These are phyloP conservation scores for Botrytis byssoidea DNA, from an alignment of 2,329 filamentous ascomycete species.

Conservation along the genomic window DNA sequence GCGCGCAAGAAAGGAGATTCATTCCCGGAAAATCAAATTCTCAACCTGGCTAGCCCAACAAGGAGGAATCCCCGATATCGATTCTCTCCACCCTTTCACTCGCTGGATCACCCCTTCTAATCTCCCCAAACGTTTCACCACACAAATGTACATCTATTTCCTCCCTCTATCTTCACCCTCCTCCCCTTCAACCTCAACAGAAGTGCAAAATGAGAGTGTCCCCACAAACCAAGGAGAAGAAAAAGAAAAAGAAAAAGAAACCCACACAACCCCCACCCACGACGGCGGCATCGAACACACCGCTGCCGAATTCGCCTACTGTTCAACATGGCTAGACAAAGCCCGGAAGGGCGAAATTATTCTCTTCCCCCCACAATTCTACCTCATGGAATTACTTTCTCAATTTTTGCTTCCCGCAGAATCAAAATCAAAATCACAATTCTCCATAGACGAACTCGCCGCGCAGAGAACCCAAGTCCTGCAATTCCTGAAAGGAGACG, in stretches of 20 bases:
- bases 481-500: slow-evolving; percentile 49
- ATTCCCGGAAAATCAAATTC: neutral
- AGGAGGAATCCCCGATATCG: slow-evolving; percentile 39
- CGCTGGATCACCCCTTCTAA: slow-evolving; percentile 83
- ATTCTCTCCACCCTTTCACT: slow-evolving; percentile 75
- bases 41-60: neutral
- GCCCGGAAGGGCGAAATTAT: slow-evolving; percentile 68
- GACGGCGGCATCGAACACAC: slow-evolving; percentile 68
- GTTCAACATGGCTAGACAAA: slow-evolving; percentile 65
- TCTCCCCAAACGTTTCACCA: slow-evolving; percentile 77
- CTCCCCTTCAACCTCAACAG: neutral
- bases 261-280: slow-evolving; percentile 24
- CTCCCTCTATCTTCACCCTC: slow-evolving; percentile 56
- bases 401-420: slow-evolving; percentile 46
- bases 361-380: slow-evolving; percentile 87
- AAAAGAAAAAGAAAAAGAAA: too few relatives aligned
- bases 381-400: slow-evolving; percentile 61
- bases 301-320: slow-evolving; percentile 73
- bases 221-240: neutral
- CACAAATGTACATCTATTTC: slow-evolving; percentile 96
- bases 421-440: slow-evolving; percentile 25
- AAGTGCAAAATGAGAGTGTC: neutral
- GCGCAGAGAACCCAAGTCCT: slow-evolving; percentile 53
- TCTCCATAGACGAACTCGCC: slow-evolving; percentile 41
- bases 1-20: slow-evolving; percentile 37